Evolutionary conservation across 768 basidiomycete genomes (phyloP), one percentile per base, ranked within the genome.

Genomic region (Amanita exitialis): DNA sequence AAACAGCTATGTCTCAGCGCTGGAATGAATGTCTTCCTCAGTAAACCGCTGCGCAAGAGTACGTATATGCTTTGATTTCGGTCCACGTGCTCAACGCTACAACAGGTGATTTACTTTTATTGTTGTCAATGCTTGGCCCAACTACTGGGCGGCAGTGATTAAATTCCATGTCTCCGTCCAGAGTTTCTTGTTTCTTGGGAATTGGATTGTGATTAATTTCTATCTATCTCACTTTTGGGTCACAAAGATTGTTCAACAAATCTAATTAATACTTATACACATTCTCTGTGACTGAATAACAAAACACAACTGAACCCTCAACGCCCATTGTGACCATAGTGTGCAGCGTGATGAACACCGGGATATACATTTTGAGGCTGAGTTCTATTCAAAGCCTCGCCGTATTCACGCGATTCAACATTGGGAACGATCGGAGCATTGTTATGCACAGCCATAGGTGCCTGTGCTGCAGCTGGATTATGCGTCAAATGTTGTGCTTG

Each of bases 21-120:
- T 3, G 86, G 86, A 8, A 88, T 88, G 86, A 84, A 86, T 58
- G 70, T 73, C 3, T 88, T 86, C 62, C 76, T 86, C 56, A 83
- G 78, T 59, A 88, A 88, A 64, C 86, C 86, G 10, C 65, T 86
- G 36, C 78, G 71, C 58, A 81, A 78, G 59, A 67, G 81, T 80
- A 52, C 49, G 70, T 58, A 13, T 39, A 15, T 12, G 6, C 1
- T n/a, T 8, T 28, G 1, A 12, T 37, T 20, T 5, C n/a, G 9
- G 3, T 16, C 10, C 21, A 52, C 28, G 53, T 43, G 36, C 52
- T 16, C 15, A 6, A 23, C 12, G 13, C 27, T 25, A 43, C 21
- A 23, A 10, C 52, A 83, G 82, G 64, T 44, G 82, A 84, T 56
- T 61, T 84, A 25, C 62, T 73, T 21, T 67, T 72, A 12, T 60